phyloP scores from a whole-genome alignment of 805 yeast genomes.

The Myxozyma udenii region DNA sequence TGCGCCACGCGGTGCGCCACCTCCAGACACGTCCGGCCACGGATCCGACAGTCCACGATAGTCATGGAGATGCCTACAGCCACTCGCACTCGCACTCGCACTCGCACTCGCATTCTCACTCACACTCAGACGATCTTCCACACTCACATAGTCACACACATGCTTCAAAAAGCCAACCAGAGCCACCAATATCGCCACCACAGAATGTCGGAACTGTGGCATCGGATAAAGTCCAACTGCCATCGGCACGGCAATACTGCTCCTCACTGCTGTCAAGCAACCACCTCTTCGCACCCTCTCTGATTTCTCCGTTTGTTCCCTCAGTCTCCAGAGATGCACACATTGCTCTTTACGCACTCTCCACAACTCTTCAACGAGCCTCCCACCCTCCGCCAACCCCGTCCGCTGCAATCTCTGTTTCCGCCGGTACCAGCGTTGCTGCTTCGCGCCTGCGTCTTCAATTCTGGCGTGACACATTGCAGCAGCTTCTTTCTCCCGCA shows the following conservation, averaged over 20 bases:
- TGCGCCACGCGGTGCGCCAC: not conserved
- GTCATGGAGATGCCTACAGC: not conserved
- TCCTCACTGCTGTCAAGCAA: slow-evolving; percentile 5
- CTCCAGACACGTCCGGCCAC: not conserved
- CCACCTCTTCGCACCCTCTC: slow-evolving; percentile 39
- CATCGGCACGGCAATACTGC: slow-evolving; percentile 14
- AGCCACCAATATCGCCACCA: not conserved
- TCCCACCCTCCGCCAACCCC: slow-evolving; percentile 10
- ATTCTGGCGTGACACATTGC: slow-evolving; percentile 68
- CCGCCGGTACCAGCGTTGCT: slow-evolving; percentile 48
- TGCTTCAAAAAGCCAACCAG: not conserved
- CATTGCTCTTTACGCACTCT: slow-evolving; percentile 60
- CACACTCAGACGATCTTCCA: not conserved
- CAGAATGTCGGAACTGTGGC: not conserved
- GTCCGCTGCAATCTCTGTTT: slow-evolving; percentile 53
- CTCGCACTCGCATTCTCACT: not conserved
- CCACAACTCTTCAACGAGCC: slow-evolving; percentile 11
- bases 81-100: not conserved
- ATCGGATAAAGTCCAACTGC: not conserved
- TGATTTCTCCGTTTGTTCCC: slow-evolving; percentile 69
- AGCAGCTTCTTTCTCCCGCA: slow-evolving; percentile 41
- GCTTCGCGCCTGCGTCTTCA: slow-evolving; percentile 53
- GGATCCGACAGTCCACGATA: not conserved
- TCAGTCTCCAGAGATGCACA: slow-evolving; percentile 58
- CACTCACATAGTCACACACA: not conserved